These are phyloP conservation scores for Yamadazyma siamensis DNA, from an alignment of 1,139 yeast genomes.

Conservation along the genomic window DNA sequence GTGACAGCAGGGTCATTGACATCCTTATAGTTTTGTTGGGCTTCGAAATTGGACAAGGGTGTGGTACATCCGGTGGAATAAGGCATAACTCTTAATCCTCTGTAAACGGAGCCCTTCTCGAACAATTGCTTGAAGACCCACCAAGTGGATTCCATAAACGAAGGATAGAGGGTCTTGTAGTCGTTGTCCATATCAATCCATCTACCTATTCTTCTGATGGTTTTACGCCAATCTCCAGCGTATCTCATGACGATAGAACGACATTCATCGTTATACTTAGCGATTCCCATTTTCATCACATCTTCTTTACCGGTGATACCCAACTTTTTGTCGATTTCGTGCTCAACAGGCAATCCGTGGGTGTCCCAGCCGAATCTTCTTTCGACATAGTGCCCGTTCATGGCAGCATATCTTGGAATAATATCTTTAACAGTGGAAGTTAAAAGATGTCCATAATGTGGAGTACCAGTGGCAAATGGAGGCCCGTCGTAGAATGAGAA, in stretches of 20 bases:
- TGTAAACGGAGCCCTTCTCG: constrained; percentile 82
- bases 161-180: constrained; percentile 93
- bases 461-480: constrained; percentile 98
- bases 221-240: constrained; percentile 90
- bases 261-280: constrained; percentile 90
- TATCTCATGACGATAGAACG: constrained; percentile 96
- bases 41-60: constrained; percentile 95
- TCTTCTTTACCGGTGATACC: constrained; percentile 93
- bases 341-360: constrained; percentile 97
- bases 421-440: constrained; percentile 97
- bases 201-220: constrained; percentile 92
- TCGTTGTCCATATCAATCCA: constrained; percentile 99
- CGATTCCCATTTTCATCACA: constrained; percentile 91
- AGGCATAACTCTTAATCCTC: constrained; percentile 98
- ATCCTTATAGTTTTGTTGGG: constrained; percentile 96
- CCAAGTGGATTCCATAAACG: constrained; percentile 98
- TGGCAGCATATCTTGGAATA: constrained; percentile 95
- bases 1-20: constrained; percentile 97
- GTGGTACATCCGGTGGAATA: constrained; percentile 97
- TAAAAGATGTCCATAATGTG: constrained; percentile 96
- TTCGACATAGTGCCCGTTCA: constrained; percentile 95
- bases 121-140: constrained; percentile 93
- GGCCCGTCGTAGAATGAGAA: constrained; percentile 98
- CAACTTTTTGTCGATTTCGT: constrained; percentile 95
- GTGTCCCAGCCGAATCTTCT: constrained; percentile 99